Percentiles rank a stretch among this genome's conserved stretches.
Evolutionary conservation across 306 rosid genomes (phyloP).

Genomic region (Castanea crenata): DNA sequence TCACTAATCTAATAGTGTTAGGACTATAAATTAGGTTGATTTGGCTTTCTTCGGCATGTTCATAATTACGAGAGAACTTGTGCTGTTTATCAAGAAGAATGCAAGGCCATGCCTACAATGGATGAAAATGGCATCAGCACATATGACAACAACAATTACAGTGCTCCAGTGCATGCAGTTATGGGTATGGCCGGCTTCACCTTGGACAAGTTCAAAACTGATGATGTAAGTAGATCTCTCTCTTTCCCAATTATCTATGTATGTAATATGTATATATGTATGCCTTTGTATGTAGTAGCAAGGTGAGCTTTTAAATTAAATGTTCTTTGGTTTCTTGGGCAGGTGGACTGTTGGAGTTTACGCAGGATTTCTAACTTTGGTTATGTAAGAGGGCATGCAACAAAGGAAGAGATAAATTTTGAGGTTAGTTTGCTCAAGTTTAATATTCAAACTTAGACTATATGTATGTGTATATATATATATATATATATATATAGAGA

Average conservation of each 20-base stretch:
- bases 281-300: background rate
- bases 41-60: constrained; percentile 71
- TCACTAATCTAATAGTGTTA: background rate
- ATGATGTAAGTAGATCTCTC: constrained; percentile 32
- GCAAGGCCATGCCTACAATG: constrained; percentile 61
- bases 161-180: constrained; percentile 74
- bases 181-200: constrained; percentile 93
- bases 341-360: constrained; percentile 35
- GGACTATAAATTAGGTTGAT: constrained; percentile 56
- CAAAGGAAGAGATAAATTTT: constrained; percentile 34
- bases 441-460: background rate
- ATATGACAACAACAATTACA: constrained; percentile 60
- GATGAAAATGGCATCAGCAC: constrained; percentile 58
- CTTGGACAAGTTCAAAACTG: constrained; percentile 53
- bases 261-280: too few relatives aligned
- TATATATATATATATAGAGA: too few relatives aligned
- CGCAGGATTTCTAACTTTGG: constrained; percentile 35
- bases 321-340: too few relatives aligned
- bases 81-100: constrained; percentile 35
- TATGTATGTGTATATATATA: background rate
- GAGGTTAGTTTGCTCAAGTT: constrained; percentile 30
- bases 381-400: constrained; percentile 47
- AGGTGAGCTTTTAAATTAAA: background rate
- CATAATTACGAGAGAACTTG: constrained; percentile 92
- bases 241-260: background rate